Base-by-base conservation (phyloP, 192 early-diverging fungal species). In the Coemansia sp. region DNA sequence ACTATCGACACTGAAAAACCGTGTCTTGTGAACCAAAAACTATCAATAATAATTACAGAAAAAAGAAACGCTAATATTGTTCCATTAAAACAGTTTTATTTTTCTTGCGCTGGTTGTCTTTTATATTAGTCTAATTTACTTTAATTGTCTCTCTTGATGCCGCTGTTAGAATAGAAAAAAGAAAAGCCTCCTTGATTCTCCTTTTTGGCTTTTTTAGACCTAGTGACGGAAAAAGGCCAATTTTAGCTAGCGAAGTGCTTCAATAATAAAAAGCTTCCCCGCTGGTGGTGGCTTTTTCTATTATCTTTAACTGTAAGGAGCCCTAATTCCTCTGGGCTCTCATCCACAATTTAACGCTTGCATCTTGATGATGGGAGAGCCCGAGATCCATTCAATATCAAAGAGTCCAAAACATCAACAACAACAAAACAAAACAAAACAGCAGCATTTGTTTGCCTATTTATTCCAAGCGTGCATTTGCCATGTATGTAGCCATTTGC, bases 41-140 rank as follows among this genome's bases (percentile, higher is more conserved):
- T 49, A 49, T 49, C 47, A 49, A 49, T 49, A 49, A 16, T n/a
- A n/a, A 49, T n/a, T n/a, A n/a, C 15, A 49, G 18, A 49, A 54
- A 49, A n/a, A 11, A 49, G 18, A 49, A 54, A 54, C 51, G 21
- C 51, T 54, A 54, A 54, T 54, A 54, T 54, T 54, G 51, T 54
- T 54, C 26, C 26, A 26, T 21, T 0, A 22, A 54, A 26, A 54
- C 1, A 26, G 51, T 11, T 54, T 7, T 22, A 22, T 19, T 21
- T 26, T 54, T 26, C 26, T 54, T 54, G 51, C 21, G 9, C 51
- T 10, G 51, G 51, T 54, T 54, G 51, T 54, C 26, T 26, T 19
- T 54, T 21, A 54, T 26, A 54, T 54, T 54, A 12, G 51, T 26
- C 51, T 54, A 54, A 54, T 54, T 54, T 54, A 26, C 8, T 10